Evolutionary conservation across 345 rosid species (phyloP).

Genomic region (Citrus maxima): DNA sequence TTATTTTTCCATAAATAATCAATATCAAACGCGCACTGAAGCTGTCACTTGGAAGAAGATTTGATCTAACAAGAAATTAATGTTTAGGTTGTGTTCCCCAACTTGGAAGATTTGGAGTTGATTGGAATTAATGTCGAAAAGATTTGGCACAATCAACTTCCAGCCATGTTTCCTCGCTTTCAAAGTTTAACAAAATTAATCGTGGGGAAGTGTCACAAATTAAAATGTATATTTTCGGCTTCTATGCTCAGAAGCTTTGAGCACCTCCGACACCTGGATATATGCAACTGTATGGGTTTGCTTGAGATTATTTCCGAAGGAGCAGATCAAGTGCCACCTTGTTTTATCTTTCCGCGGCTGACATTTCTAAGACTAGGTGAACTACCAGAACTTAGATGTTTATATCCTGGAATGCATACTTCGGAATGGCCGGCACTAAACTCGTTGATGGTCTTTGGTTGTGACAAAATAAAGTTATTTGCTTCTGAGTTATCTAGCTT

Average conservation of each 20-base stretch:
- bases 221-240: neutral
- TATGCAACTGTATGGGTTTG: neutral
- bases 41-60: no score
- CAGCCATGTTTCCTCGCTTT: neutral
- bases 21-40: no score
- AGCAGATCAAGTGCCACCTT: neutral
- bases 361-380: accelerated
- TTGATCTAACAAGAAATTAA: no score
- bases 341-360: no score
- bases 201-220: neutral
- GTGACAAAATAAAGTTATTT: no score
- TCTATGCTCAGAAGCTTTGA: neutral
- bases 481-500: no score
- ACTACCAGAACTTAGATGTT: no score
- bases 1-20: no score
- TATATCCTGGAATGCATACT: no score
- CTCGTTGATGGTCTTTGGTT: no score
- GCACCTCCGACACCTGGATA: neutral
- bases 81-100: constrained; percentile 21
- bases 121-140: neutral
- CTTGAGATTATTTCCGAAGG: constrained; percentile 1
- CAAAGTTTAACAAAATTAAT: neutral
- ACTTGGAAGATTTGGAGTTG: neutral
- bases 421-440: no score
- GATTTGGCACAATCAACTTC: no score